phyloP scores from a whole-genome alignment of 2,329 filamentous ascomycete species.

The Aspergillus ibericus region DNA sequence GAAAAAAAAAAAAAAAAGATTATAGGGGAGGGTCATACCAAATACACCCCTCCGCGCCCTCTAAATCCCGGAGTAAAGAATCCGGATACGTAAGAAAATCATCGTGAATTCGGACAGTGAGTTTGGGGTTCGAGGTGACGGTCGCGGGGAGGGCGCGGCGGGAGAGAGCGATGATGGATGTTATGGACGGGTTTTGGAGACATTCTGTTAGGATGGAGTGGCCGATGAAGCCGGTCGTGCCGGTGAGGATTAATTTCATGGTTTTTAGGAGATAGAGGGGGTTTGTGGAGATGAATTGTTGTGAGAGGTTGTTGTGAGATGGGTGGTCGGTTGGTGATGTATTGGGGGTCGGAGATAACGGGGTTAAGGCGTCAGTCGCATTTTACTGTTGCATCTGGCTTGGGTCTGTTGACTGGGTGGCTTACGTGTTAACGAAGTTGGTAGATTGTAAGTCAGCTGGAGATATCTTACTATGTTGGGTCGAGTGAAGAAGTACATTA shows the following conservation, averaged over 20 bases:
- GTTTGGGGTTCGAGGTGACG: conserved; percentile 49
- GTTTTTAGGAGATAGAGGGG: not conserved
- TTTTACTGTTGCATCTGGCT: not conserved
- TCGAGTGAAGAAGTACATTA: no score
- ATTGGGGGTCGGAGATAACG: not conserved
- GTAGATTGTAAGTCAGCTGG: no score
- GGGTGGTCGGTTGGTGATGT: not conserved
- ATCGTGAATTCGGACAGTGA: conserved; percentile 51
- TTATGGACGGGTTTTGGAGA: conserved; percentile 53
- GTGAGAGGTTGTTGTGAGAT: not conserved
- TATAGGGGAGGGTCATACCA: conserved; percentile 33
- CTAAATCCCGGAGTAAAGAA: conserved; percentile 42
- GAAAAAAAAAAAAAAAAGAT: no score
- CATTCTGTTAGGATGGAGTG: conserved; percentile 54
- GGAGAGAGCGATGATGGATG: conserved; percentile 53
- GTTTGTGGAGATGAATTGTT: not conserved
- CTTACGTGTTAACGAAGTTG: no score
- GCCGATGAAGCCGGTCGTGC: conserved; percentile 60
- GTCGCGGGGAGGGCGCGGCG: conserved; percentile 49
- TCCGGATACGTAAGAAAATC: conserved; percentile 57
- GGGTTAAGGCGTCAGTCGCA: not conserved
- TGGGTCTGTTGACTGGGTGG: not conserved
- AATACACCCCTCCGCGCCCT: conserved; percentile 48
- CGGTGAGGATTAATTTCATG: conserved; percentile 63
- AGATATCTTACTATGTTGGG: no score